Evolutionary conservation across 169 alveolate species (phyloP).

Genomic region (Plasmodium malariae): DNA sequence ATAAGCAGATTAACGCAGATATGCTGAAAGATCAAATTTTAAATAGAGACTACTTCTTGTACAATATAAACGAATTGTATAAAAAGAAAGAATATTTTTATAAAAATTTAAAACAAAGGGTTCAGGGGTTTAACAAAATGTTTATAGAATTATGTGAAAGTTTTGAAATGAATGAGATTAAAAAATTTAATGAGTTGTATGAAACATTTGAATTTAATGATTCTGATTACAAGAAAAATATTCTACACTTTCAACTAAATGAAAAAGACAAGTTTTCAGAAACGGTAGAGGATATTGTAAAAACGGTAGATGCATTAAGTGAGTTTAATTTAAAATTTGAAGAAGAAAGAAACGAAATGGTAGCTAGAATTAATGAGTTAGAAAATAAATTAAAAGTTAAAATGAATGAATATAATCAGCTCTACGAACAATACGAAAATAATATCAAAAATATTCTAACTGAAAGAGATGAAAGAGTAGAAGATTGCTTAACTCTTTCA

Average conservation of each 20-base stretch:
- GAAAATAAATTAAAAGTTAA: constrained; percentile 56
- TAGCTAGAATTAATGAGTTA: constrained; percentile 47
- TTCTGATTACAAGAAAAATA: constrained; percentile 44
- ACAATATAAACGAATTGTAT: constrained; percentile 36
- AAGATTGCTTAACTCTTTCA: constrained; percentile 62
- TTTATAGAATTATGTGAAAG: constrained; percentile 75
- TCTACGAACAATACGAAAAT: constrained; percentile 66
- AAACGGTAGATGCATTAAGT: constrained; percentile 32
- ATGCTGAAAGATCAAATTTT: constrained; percentile 44
- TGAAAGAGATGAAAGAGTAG: constrained; percentile 68
- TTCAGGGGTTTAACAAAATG: constrained; percentile 62
- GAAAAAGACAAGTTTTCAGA: constrained; percentile 12
- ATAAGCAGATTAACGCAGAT: constrained; percentile 12
- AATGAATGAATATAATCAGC: constrained; percentile 66
- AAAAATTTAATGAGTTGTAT: constrained; percentile 55
- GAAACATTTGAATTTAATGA: constrained; percentile 65
- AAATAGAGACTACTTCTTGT: constrained; percentile 71
- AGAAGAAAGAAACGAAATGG: constrained; percentile 65
- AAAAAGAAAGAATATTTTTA: constrained; percentile 74
- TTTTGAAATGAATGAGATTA: constrained; percentile 66
- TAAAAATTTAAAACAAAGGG: constrained; percentile 36
- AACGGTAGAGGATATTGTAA: constrained; percentile 42
- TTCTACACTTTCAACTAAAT: constrained; percentile 30
- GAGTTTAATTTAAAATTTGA: constrained; percentile 60
- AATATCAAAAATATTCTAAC: constrained; percentile 42